Conservation (phyloP, 306 rosid genomes). For the Gastrolobium villosum region DNA sequence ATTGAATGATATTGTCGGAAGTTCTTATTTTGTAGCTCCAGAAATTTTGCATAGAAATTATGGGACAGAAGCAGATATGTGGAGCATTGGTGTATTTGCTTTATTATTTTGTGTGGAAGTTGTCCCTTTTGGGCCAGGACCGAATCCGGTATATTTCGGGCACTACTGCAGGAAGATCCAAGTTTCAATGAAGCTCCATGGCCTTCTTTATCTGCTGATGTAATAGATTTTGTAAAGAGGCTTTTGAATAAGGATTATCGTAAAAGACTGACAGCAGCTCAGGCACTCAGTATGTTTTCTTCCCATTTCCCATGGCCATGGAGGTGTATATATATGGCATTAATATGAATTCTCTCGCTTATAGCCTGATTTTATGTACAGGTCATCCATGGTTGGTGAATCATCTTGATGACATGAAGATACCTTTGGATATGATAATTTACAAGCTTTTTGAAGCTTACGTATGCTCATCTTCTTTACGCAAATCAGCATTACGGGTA, state of each 20-base stretch:
- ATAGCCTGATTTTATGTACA: slow-evolving; percentile 44
- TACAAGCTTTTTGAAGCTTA: slow-evolving; percentile 74
- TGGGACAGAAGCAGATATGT: slow-evolving; percentile 88
- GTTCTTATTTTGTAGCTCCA: slow-evolving; percentile 94
- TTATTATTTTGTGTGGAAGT: slow-evolving; percentile 89
- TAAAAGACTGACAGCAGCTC: slow-evolving; percentile 80
- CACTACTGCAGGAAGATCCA: slow-evolving; percentile 83
- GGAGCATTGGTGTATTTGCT: slow-evolving; percentile 94
- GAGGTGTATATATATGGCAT: slow-evolving; percentile 15
- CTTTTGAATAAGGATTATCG: slow-evolving; percentile 80
- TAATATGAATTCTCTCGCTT: slow-evolving; percentile 29
- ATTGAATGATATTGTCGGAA: slow-evolving; percentile 87
- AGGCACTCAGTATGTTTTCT: slow-evolving; percentile 67
- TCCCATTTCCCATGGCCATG: slow-evolving; percentile 31
- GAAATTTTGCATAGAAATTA: slow-evolving; percentile 90
- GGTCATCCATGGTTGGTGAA: slow-evolving; percentile 87
- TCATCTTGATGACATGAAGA: slow-evolving; percentile 61
- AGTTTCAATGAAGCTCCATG: slow-evolving; percentile 88
- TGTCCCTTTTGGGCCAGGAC: slow-evolving; percentile 91
- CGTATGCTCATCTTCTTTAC: slow-evolving; percentile 73
- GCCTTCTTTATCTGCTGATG: slow-evolving; percentile 81
- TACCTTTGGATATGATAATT: slow-evolving; percentile 78
- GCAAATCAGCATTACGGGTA: slow-evolving; percentile 85
- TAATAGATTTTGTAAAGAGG: slow-evolving; percentile 75
- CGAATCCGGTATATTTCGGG: slow-evolving; percentile 86